These are phyloP conservation scores for Eucalyptus marginata DNA, from an alignment of 345 rosid genomes.

Conservation along the genomic window DNA sequence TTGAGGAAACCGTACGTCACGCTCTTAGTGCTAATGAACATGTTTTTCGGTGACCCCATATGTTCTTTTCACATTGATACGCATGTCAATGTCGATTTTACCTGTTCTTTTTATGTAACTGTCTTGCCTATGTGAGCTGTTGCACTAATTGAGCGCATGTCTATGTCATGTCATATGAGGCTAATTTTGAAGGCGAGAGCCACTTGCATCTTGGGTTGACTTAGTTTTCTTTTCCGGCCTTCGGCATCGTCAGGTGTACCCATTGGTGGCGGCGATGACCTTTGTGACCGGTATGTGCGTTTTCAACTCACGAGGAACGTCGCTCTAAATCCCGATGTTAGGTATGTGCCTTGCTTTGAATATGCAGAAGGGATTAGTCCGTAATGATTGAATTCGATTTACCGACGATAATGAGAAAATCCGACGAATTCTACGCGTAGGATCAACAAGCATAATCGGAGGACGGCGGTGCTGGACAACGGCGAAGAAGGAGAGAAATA, in stretches of 20 bases:
- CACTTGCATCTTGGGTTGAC: not conserved
- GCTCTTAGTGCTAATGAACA: not conserved
- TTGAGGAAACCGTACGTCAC: not conserved
- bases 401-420: not conserved
- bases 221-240: not conserved
- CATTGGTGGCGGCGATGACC: slow-evolving; percentile 66
- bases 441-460: slow-evolving; percentile 34
- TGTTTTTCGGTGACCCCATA: not conserved
- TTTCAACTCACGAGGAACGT: slow-evolving; percentile 58
- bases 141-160: not conserved
- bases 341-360: slow-evolving; percentile 4
- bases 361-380: not conserved
- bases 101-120: not conserved
- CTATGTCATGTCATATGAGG: not conserved
- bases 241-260: slow-evolving; percentile 31
- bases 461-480: slow-evolving; percentile 50
- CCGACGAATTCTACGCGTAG: slow-evolving; percentile 3
- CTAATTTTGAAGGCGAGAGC: not conserved
- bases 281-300: slow-evolving; percentile 47
- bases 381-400: not conserved
- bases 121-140: not conserved
- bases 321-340: slow-evolving; percentile 56
- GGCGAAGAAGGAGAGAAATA: slow-evolving; percentile 60
- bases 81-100: not conserved
- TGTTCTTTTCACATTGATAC: not conserved